A percentile compares a stretch with the other conserved stretches of the same genome.
Evolutionary conservation across 2,329 filamentous ascomycete species (phyloP).

Genomic region (Cucurbitaria berberidis): DNA sequence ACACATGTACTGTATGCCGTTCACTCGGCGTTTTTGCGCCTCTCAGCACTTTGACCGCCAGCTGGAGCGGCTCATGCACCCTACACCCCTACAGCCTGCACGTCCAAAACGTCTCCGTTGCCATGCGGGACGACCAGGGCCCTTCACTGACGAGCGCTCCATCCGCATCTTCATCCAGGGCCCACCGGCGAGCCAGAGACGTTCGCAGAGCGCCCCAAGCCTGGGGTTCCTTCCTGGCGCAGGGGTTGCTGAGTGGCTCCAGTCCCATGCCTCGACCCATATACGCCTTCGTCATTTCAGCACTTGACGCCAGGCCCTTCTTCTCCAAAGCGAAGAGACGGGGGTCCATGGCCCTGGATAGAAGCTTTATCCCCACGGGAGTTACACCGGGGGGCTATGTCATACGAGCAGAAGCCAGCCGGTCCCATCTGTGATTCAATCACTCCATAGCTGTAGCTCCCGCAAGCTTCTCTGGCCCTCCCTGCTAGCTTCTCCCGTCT

Average conservation of each 20-base stretch:
- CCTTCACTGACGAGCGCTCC: no score
- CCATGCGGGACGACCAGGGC: conserved; percentile 25
- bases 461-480: conserved; percentile 41
- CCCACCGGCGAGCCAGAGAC: conserved; percentile 17
- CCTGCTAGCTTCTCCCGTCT: conserved; percentile 47
- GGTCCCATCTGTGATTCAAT: conserved; percentile 41
- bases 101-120: conserved; percentile 41
- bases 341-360: conserved; percentile 37
- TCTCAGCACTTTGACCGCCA: conserved; percentile 23
- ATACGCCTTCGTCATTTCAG: conserved; percentile 19
- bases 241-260: conserved; percentile 7
- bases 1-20: conserved; percentile 18
- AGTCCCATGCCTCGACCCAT: conserved; percentile 2
- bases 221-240: conserved; percentile 23
- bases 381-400: conserved; percentile 50
- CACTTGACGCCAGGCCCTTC: conserved; percentile 13
- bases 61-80: conserved; percentile 38
- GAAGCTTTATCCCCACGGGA: conserved; percentile 43
- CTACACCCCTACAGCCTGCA: conserved; percentile 31
- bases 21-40: conserved; percentile 31
- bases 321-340: conserved; percentile 26
- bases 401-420: conserved; percentile 46
- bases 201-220: conserved; percentile 28
- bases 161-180: conserved; percentile 13
- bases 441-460: conserved; percentile 45